Evolutionary conservation across 345 rosid species (phyloP).

Genomic region (Clausena lansium): DNA sequence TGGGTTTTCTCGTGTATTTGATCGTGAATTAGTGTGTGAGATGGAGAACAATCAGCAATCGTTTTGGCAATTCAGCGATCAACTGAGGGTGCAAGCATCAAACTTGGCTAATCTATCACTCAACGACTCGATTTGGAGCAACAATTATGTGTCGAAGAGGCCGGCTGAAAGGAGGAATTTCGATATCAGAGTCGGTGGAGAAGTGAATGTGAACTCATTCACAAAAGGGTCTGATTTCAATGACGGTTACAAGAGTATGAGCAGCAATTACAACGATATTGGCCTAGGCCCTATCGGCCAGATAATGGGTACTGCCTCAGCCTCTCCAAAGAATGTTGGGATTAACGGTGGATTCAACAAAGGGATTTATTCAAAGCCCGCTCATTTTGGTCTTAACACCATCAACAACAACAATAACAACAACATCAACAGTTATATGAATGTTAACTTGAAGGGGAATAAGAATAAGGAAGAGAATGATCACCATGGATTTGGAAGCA

Average conservation of each 20-base stretch:
- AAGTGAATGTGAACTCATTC: slow-evolving; percentile 27
- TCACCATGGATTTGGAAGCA: slow-evolving; percentile 27
- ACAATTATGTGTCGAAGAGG: slow-evolving; percentile 44
- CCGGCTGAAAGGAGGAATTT: slow-evolving; percentile 72
- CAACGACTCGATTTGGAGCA: slow-evolving; percentile 94
- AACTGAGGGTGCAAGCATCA: slow-evolving; percentile 65
- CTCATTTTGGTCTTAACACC: slow-evolving; percentile 42
- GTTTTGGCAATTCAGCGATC: slow-evolving; percentile 95
- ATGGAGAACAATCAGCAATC: slow-evolving; percentile 94
- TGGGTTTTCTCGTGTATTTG: not conserved
- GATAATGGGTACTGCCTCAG: slow-evolving; percentile 14
- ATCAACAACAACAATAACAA: slow-evolving; percentile 28
- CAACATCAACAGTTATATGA: slow-evolving; percentile 28
- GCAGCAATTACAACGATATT: slow-evolving; percentile 19
- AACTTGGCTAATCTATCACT: slow-evolving; percentile 74
- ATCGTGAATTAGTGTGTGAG: not conserved
- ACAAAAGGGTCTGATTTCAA: slow-evolving; percentile 37
- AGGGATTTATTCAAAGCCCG: slow-evolving; percentile 58
- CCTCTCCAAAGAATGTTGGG: slow-evolving; percentile 35
- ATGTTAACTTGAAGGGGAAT: slow-evolving; percentile 42
- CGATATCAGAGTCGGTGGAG: slow-evolving; percentile 62
- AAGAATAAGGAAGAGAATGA: slow-evolving; percentile 58
- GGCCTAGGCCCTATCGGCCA: slow-evolving; percentile 34
- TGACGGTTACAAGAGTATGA: slow-evolving; percentile 1
- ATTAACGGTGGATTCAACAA: slow-evolving; percentile 81